A percentile compares a stretch with the other conserved stretches of the same genome.
phyloP scores from a whole-genome alignment of 768 basidiomycete genomes.

The Russula foetens region DNA sequence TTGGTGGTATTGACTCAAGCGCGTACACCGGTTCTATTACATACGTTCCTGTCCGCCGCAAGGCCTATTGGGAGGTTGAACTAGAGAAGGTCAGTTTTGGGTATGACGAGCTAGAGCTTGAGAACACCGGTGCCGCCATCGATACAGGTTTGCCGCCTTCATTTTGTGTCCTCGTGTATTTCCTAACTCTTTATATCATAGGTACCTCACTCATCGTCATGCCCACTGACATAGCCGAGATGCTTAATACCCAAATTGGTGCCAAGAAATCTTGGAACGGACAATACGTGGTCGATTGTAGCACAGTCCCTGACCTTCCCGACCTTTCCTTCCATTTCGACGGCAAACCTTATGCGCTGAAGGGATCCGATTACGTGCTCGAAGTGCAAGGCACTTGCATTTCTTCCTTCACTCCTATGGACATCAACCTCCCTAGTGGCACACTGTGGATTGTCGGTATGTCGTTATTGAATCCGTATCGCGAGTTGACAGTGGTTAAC shows the following conservation, averaged over 20 bases:
- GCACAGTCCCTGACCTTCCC: conserved; percentile 76
- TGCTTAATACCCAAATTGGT: conserved; percentile 93
- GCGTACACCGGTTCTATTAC: conserved; percentile 75
- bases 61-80: conserved; percentile 98
- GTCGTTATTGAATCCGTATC: conserved; percentile 15
- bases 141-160: conserved; percentile 57
- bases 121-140: conserved; percentile 89
- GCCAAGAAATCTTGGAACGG: conserved; percentile 95
- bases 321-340: conserved; percentile 77
- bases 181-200: conserved; percentile 22
- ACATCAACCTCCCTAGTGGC: conserved; percentile 70
- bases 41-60: conserved; percentile 88
- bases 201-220: conserved; percentile 93
- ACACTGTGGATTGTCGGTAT: conserved; percentile 86
- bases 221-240: conserved; percentile 92
- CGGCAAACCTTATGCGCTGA: conserved; percentile 71
- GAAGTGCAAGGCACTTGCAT: conserved; percentile 90
- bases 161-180: not conserved
- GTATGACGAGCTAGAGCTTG: conserved; percentile 79
- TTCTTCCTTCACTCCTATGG: conserved; percentile 86
- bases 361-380: conserved; percentile 83
- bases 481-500: not conserved
- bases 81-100: conserved; percentile 83
- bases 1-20: conserved; percentile 76
- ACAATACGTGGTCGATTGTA: conserved; percentile 87